phyloP scores from a whole-genome alignment of 2,329 filamentous ascomycete genomes.

The Alternaria arborescens region DNA sequence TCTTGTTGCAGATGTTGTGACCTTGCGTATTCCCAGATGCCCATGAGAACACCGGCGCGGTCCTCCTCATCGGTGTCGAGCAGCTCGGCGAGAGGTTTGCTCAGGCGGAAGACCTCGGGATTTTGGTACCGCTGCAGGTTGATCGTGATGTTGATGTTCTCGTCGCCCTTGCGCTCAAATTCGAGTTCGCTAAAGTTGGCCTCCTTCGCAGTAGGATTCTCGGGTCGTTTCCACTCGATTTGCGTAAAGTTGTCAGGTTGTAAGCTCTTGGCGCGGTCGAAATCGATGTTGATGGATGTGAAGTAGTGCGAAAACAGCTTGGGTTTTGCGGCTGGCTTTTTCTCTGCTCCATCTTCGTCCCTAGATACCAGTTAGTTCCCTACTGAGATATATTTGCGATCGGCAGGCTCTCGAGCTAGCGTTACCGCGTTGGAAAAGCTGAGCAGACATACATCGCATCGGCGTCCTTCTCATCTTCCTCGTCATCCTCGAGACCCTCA shows the following conservation, averaged over 20 bases:
- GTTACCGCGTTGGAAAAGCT: neutral
- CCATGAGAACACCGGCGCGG: constrained; percentile 85
- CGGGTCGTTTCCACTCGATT: constrained; percentile 90
- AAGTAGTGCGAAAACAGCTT: constrained; percentile 78
- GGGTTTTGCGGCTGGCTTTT: constrained; percentile 53
- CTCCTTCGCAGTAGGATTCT: constrained; percentile 67
- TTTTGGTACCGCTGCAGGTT: constrained; percentile 85
- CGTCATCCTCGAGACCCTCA: constrained; percentile 43
- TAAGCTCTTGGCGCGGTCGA: constrained; percentile 67
- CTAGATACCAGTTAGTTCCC: constrained; percentile 18
- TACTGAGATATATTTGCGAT: neutral
- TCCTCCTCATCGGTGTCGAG: constrained; percentile 88
- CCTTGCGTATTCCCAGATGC: constrained; percentile 94
- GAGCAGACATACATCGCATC: constrained; percentile 58
- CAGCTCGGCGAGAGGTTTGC: constrained; percentile 79
- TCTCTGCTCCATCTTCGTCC: constrained; percentile 64
- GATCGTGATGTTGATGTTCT: constrained; percentile 90
- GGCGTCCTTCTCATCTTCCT: constrained; percentile 52
- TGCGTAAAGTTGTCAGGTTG: constrained; percentile 68
- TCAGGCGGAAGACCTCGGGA: constrained; percentile 84
- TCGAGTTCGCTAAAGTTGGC: constrained; percentile 89
- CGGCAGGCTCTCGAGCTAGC: neutral
- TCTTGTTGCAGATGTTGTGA: constrained; percentile 88
- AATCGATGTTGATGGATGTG: constrained; percentile 75
- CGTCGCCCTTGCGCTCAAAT: constrained; percentile 90